Base-by-base conservation (phyloP, 108 stramenopile genomes). In the Nitzschia sp. region DNA sequence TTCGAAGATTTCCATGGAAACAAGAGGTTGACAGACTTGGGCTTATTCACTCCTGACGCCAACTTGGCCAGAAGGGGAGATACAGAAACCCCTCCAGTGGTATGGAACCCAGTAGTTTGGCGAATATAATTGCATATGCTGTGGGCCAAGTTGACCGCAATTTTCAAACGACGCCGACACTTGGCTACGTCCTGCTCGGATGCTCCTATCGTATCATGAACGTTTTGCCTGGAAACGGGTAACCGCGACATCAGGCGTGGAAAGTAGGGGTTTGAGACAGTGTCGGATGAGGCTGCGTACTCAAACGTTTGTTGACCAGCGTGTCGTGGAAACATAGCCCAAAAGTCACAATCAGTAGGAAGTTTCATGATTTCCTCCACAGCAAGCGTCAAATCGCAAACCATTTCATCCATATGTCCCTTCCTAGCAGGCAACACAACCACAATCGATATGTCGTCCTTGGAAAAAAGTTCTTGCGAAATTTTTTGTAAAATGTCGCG, bases 381-480 rank as follows among this genome's bases (percentile, higher is more conserved):
- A 14, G 53, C 59, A 42, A 17, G 29, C 8, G 85, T 71, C 9
- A 86, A 43, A 80, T 86, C 85, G n/a, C 73, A 79, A 57, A 78
- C 69, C 69, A 77, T 77, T 72, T 86, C 85, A 57, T 86, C 85
- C 85, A 86, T 86, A 40, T 70, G 53, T 46, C 61, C 60, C 43
- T 57, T 58, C 57, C 19, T 38, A 64, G 65, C 64, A 22, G 57
- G 62, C 10, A 51, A 26, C 11, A 14, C 14, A n/a, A 39, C 51
- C 34, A n/a, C 37, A 20, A 55, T 1, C 15, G 15, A 20, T 15
- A 8, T 1, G 21, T 55, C 54, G 12, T 55, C 3, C 8, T 63
- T 43, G 17, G 6, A 14, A 8, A 17, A 7, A 3, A 51, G 3
- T 62, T 53, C 53, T 6, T 22, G 14, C 3, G 38, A 44, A 62